phyloP scores from a whole-genome alignment of 169 alveolate genomes.

The Fabrea salina region DNA sequence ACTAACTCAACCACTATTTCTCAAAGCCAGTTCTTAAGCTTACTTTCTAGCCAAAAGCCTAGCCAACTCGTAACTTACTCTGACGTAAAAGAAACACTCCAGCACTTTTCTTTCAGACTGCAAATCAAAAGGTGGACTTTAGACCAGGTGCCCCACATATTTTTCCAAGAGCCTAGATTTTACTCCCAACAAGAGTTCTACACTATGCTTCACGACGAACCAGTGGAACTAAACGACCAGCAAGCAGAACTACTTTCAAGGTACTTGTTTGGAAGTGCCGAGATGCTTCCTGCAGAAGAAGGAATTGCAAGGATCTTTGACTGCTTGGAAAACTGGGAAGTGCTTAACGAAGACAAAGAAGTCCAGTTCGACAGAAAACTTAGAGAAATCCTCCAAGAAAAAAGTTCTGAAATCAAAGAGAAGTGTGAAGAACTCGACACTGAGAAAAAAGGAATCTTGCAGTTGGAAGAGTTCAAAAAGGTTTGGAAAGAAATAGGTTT shows the following conservation, averaged over 20 bases:
- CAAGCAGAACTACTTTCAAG: constrained; percentile 32
- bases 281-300: neutral
- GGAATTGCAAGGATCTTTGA: constrained; percentile 21
- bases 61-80: neutral
- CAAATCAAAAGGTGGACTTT: constrained; percentile 7
- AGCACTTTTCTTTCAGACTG: neutral
- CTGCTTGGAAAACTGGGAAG: constrained; percentile 23
- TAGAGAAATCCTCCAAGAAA: neutral
- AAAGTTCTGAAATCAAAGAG: neutral
- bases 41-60: neutral
- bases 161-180: constrained; percentile 23
- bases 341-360: constrained; percentile 27
- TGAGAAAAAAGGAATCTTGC: neutral
- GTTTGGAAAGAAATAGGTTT: neutral
- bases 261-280: constrained; percentile 3
- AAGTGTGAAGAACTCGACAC: neutral
- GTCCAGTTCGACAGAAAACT: neutral
- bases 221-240: neutral
- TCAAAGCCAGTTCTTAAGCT: neutral
- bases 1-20: neutral
- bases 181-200: constrained; percentile 4
- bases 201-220: constrained; percentile 4
- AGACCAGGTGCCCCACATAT: constrained; percentile 7
- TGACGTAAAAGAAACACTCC: constrained; percentile 8
- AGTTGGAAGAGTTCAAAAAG: neutral